A percentile compares a stretch with the other conserved stretches of the same genome.
These are phyloP conservation scores for Geum urbanum DNA, from an alignment of 306 rosid species.

Conservation along the genomic window DNA sequence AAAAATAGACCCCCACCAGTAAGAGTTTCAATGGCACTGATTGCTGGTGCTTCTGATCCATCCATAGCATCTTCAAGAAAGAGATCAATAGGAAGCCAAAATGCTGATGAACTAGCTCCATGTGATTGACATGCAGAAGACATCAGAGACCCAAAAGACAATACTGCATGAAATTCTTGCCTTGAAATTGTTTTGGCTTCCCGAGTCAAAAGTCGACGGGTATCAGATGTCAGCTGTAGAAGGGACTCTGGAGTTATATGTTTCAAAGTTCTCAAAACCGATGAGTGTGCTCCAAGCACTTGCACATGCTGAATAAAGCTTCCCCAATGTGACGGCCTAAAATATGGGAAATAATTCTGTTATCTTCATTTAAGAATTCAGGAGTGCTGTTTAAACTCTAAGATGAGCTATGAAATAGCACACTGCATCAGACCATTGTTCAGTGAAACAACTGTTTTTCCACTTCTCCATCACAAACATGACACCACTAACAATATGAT, in stretches of 20 bases:
- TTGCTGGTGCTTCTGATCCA: slow-evolving; percentile 54
- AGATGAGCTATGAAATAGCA: neutral
- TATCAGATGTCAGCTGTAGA: slow-evolving; percentile 51
- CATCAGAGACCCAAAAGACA: slow-evolving; percentile 44
- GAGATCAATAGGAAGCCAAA: slow-evolving; percentile 93
- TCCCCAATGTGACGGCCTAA: slow-evolving; percentile 78
- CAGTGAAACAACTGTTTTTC: slow-evolving; percentile 10
- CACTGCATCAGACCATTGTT: slow-evolving; percentile 7
- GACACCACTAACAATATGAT: slow-evolving; percentile 7
- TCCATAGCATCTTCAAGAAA: slow-evolving; percentile 84
- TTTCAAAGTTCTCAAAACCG: slow-evolving; percentile 52
- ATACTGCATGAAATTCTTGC: slow-evolving; percentile 47
- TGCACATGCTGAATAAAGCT: slow-evolving; percentile 54
- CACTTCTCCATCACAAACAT: slow-evolving; percentile 18
- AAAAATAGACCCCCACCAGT: slow-evolving; percentile 42
- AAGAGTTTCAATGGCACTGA: slow-evolving; percentile 68
- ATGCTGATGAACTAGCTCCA: slow-evolving; percentile 59
- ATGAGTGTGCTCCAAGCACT: slow-evolving; percentile 61
- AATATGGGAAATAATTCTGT: slow-evolving; percentile 14
- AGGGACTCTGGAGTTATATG: slow-evolving; percentile 54
- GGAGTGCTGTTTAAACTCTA: neutral
- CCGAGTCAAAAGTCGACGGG: slow-evolving; percentile 34
- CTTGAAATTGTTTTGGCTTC: slow-evolving; percentile 45
- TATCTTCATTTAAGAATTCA: neutral
- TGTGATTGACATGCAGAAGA: slow-evolving; percentile 49